Conservation (phyloP, 148 eudicot genomes). For the Fallopia convolvulus region DNA sequence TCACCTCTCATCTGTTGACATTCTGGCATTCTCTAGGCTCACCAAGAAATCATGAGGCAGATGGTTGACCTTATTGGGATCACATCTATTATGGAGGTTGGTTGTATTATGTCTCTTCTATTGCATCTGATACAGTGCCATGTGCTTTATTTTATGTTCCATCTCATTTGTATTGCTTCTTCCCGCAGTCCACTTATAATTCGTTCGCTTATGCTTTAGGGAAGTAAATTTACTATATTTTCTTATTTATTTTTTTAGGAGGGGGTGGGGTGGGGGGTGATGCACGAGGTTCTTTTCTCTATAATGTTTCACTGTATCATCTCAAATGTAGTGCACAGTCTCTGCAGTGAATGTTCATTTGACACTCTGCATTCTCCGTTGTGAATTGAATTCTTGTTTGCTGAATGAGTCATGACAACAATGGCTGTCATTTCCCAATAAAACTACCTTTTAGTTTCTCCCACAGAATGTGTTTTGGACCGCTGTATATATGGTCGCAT, state of each 20-base stretch:
- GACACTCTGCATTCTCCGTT: background rate
- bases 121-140: conserved; percentile 14
- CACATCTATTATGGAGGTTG: conserved; percentile 98
- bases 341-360: background rate
- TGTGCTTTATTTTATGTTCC: background rate
- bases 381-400: background rate
- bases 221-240: background rate
- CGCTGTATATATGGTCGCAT: background rate
- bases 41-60: conserved; percentile 63
- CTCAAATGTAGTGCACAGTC: background rate
- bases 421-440: background rate
- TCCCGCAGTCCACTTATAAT: background rate
- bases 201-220: background rate
- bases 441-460: background rate
- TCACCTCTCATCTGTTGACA: background rate
- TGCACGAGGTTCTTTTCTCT: background rate
- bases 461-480: background rate
- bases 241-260: background rate
- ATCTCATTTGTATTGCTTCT: background rate
- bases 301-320: background rate
- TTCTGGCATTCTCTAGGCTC: conserved; percentile 37
- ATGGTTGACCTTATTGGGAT: conserved; percentile 92
- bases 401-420: background rate
- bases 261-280: background rate
- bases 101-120: conserved; percentile 15